Conservation (phyloP, 495 filamentous ascomycete species). For the Echria macrotheca region DNA sequence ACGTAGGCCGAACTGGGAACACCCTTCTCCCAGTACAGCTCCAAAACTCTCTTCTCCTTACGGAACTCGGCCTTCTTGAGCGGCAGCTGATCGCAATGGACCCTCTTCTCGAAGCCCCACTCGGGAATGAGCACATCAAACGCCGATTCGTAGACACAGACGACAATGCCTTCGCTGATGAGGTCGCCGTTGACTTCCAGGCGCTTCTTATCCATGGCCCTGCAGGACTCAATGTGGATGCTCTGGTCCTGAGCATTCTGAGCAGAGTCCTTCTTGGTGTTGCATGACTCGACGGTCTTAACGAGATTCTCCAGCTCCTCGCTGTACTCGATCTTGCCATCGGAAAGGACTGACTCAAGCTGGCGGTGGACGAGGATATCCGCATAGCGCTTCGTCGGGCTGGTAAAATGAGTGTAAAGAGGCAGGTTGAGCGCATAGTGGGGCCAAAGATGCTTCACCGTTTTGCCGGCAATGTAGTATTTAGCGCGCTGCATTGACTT, state of each 20-base stretch:
- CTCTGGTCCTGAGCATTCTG: constrained; percentile 98
- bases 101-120: constrained; percentile 97
- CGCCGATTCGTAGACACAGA: constrained; percentile 97
- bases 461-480: constrained; percentile 78
- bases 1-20: constrained; percentile 94
- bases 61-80: constrained; percentile 98
- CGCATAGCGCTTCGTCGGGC: constrained; percentile 88
- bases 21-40: constrained; percentile 99
- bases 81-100: constrained; percentile 96
- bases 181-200: constrained; percentile 83
- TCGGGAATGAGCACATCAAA: constrained; percentile 98
- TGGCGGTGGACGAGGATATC: constrained; percentile 96
- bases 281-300: constrained; percentile 94
- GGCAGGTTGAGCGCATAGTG: constrained; percentile 93
- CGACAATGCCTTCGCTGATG: constrained; percentile 92
- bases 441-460: constrained; percentile 63
- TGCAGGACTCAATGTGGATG: constrained; percentile 95
- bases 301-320: constrained; percentile 83
- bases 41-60: constrained; percentile 86
- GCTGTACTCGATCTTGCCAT: constrained; percentile 74
- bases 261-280: constrained; percentile 98
- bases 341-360: constrained; percentile 79
- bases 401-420: constrained; percentile 95
- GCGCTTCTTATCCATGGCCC: constrained; percentile 83
- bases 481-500: constrained; percentile 96